phyloP scores from a whole-genome alignment of 352 stramenopile genomes.

The Globisporangium yorkense region DNA sequence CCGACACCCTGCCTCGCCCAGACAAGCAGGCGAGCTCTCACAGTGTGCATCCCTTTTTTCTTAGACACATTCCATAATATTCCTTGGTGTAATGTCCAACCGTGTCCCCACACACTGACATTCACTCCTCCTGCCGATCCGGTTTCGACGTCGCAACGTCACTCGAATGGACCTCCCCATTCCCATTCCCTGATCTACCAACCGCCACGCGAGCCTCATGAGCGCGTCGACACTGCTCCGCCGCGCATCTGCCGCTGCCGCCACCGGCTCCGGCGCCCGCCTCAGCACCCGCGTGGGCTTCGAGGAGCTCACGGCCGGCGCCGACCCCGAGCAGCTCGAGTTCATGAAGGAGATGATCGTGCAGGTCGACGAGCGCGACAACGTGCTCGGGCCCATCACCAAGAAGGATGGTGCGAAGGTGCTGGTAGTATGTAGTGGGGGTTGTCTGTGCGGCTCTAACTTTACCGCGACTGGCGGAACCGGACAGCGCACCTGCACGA shows the following conservation, averaged over 20 bases:
- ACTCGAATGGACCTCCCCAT: too few relatives aligned
- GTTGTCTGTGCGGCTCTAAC: too few relatives aligned
- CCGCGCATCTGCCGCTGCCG: constrained; percentile 10
- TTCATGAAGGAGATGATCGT: constrained; percentile 91
- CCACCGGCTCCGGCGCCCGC: not conserved
- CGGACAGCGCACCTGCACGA: constrained; percentile 62
- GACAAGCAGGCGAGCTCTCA: too few relatives aligned
- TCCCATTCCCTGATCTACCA: not conserved
- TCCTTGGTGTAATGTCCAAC: constrained; percentile 1
- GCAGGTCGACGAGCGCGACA: constrained; percentile 80
- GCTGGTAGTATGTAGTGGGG: too few relatives aligned
- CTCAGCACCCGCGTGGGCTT: constrained; percentile 37
- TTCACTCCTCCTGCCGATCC: not conserved
- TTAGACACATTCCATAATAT: constrained; percentile 1
- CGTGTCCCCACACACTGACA: not conserved
- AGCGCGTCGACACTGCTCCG: constrained; percentile 5
- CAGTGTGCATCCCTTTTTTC: not conserved
- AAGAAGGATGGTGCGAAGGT: constrained; percentile 72
- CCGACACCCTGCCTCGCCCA: too few relatives aligned
- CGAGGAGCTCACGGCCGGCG: constrained; percentile 56
- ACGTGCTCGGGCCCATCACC: constrained; percentile 71
- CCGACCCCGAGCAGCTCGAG: constrained; percentile 74
- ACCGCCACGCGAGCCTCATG: not conserved
- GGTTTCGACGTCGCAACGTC: not conserved
- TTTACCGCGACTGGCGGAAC: too few relatives aligned